Base-by-base conservation (phyloP, 768 basidiomycete genomes). In the Amanita muscaria region DNA sequence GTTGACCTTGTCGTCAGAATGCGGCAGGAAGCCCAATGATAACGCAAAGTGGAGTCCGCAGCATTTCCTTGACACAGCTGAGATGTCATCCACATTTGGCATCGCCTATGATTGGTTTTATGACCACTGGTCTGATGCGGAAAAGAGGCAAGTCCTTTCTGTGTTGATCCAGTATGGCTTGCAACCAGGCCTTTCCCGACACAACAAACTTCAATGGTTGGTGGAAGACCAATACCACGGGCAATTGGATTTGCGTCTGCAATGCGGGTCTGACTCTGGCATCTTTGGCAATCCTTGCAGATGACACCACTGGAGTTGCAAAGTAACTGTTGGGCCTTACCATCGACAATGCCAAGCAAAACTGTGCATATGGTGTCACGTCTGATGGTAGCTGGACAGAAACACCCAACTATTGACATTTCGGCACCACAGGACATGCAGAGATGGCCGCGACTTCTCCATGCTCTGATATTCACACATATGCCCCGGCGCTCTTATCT, bases 181-280 rank as follows among this genome's bases (percentile, higher is more conserved):
- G 21, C 62, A 56, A 46, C 76, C 69, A 33, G 93, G 92, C 52
- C 51, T 78, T 32, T 51, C 54, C 68, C 19, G 58, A 62, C 42
- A 55, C 66, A 34, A 50, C 58, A 14, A 38, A 25, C 25, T 47
- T 11, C 22, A 72, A 67, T 41, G 82, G 83, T 38, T 96, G 92
- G 92, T 96, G 92, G 92, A 73, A 64, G 41, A 71, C 52, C 40
- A 73, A 68, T 49, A 75, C 76, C 36, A 73, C 72, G 49, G 94
- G 94, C 15, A 99, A 98, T 71, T 99, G 96, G 96, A 99, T 98
- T 62, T 97, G 94, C 61, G 88, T 90, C 46, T 91, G 84, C 69
- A 98, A 97, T 61, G 76, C 78, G 37, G 96, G 96, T 46, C 67
- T 98, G 50, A 90, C 86, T 15, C 61, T 97, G 58, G 96, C 75